Evolutionary conservation across 805 yeast species (phyloP).

Genomic region (Candida coquimbonensis): DNA sequence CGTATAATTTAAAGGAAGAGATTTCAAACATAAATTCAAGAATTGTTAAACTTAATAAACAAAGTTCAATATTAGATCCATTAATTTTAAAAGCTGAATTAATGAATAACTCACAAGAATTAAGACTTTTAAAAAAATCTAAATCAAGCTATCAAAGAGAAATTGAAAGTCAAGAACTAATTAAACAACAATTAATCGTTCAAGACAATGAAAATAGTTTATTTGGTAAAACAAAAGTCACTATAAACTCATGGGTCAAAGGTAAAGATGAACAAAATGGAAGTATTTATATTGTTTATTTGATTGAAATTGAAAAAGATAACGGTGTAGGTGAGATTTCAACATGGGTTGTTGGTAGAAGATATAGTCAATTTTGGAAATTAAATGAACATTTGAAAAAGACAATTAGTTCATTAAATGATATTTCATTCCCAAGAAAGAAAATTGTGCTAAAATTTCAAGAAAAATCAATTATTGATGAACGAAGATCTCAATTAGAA

Average conservation of each 20-base stretch:
- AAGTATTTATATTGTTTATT: conserved; percentile 59
- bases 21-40: conserved; percentile 53
- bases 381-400: conserved; percentile 57
- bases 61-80: conserved; percentile 57
- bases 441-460: conserved; percentile 69
- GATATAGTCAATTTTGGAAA: conserved; percentile 77
- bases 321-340: conserved; percentile 34
- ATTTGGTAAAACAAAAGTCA: conserved; percentile 54
- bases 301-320: conserved; percentile 65
- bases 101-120: conserved; percentile 66
- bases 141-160: conserved; percentile 61
- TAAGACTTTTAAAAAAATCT: conserved; percentile 63
- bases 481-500: conserved; percentile 56
- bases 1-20: conserved; percentile 56
- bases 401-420: conserved; percentile 37
- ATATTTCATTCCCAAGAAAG: conserved; percentile 49
- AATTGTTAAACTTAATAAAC: conserved; percentile 52
- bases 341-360: conserved; percentile 86
- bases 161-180: conserved; percentile 63
- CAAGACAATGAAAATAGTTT: conserved; percentile 78
- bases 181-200: conserved; percentile 72
- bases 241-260: conserved; percentile 42
- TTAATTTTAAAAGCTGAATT: conserved; percentile 76
- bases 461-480: conserved; percentile 52
- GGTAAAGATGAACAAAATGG: conserved; percentile 38